phyloP scores from a whole-genome alignment of 75 land plant genomes.

The Azolla pinnata region DNA sequence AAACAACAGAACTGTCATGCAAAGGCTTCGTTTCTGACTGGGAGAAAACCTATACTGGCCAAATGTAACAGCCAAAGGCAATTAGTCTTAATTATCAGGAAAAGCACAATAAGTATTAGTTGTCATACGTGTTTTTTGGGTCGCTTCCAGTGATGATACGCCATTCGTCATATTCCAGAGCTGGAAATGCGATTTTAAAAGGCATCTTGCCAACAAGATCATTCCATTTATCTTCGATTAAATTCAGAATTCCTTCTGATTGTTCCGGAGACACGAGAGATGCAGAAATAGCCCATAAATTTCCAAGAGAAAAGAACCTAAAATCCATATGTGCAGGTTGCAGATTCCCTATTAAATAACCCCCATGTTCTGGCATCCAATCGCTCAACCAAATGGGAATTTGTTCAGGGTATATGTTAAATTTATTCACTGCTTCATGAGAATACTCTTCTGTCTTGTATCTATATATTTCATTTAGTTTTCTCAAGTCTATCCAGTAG shows the following conservation, averaged over 20 bases:
- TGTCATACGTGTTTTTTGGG: conserved; percentile 73
- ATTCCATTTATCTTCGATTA: conserved; percentile 71
- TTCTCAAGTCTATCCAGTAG: conserved; percentile 72
- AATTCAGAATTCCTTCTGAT: conserved; percentile 42
- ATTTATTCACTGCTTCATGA: conserved; percentile 66
- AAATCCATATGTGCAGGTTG: conserved; percentile 91
- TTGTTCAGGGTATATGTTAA: conserved; percentile 80
- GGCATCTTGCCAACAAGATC: conserved; percentile 70
- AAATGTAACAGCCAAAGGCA: neutral
- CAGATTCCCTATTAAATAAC: conserved; percentile 72
- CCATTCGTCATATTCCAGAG: conserved; percentile 70
- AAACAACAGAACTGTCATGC: neutral
- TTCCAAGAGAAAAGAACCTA: conserved; percentile 73
- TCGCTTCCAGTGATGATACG: conserved; percentile 82
- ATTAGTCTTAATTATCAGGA: neutral
- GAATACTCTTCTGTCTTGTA: conserved; percentile 84
- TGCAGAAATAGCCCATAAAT: conserved; percentile 58
- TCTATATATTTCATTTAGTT: conserved; percentile 72
- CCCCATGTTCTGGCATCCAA: conserved; percentile 72
- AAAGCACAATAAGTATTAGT: neutral
- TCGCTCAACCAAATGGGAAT: conserved; percentile 68
- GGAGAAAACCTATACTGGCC: neutral
- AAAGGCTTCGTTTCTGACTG: no score
- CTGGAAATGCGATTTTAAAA: conserved; percentile 66
- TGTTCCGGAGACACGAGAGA: conserved; percentile 63